These are phyloP conservation scores for Phialophora verrucosa DNA, from an alignment of 2,329 filamentous ascomycete genomes.

Conservation along the genomic window DNA sequence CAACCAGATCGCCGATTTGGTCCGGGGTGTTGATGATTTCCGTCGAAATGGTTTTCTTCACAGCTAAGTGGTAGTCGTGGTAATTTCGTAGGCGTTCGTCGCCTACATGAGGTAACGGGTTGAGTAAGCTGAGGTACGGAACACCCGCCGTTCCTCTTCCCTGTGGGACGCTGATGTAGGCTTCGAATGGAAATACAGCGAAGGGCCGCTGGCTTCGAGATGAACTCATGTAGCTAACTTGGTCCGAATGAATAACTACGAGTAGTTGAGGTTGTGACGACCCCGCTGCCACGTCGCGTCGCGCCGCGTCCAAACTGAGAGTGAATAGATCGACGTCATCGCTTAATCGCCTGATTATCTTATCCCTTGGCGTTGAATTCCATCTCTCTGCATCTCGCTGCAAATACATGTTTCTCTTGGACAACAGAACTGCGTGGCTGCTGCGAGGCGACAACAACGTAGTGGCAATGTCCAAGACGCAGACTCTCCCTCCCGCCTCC, in stretches of 20 bases:
- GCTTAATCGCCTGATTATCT: not conserved
- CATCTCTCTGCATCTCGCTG: not conserved
- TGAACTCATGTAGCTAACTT: no score
- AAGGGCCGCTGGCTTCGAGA: no score
- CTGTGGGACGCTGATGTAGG: no score
- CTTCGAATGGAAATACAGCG: no score
- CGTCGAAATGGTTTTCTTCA: not conserved
- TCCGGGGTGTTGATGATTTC: not conserved
- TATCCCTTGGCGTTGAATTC: not conserved
- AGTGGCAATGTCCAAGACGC: slow-evolving; percentile 17
- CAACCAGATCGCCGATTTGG: not conserved
- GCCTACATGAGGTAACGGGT: no score
- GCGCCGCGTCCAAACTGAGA: not conserved
- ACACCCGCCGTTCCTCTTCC: no score
- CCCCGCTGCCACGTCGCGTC: not conserved
- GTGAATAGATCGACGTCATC: not conserved
- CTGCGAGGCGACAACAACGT: not conserved
- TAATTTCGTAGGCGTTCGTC: no score
- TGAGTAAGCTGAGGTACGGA: no score
- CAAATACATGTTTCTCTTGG: not conserved
- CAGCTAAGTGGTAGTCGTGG: no score
- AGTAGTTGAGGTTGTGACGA: no score
- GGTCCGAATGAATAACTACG: no score
- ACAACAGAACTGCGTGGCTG: not conserved
- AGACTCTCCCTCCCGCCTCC: slow-evolving; percentile 6